These are phyloP conservation scores for Rubroshorea leprosula DNA, from an alignment of 345 rosid genomes.

Conservation along the genomic window DNA sequence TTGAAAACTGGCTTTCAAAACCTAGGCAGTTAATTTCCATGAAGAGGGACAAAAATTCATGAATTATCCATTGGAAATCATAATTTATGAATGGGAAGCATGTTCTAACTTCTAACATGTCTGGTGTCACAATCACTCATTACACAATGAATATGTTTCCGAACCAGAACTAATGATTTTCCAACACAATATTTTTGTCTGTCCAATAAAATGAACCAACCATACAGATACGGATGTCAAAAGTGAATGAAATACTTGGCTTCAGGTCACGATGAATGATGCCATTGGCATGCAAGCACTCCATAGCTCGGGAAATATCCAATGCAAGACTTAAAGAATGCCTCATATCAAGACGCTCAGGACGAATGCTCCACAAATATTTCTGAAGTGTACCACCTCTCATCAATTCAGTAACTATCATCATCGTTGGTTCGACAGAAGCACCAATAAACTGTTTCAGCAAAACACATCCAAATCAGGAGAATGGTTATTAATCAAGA, in stretches of 20 bases:
- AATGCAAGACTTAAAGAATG: slow-evolving; percentile 42
- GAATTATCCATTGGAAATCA: no score
- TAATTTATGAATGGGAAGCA: no score
- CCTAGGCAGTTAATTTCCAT: no score
- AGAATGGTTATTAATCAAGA: neutral
- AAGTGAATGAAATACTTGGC: slow-evolving; percentile 40
- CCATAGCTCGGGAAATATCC: slow-evolving; percentile 64
- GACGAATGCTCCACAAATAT: slow-evolving; percentile 40
- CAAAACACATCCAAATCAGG: neutral
- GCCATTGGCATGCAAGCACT: slow-evolving; percentile 56
- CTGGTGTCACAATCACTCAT: no score
- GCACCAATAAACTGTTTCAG: slow-evolving; percentile 52
- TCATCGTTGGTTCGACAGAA: slow-evolving; percentile 45
- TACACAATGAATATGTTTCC: neutral
- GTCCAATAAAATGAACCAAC: neutral
- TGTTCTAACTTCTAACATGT: no score
- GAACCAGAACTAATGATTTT: neutral
- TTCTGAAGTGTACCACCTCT: slow-evolving; percentile 42
- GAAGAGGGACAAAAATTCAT: no score
- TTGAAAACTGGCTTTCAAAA: no score
- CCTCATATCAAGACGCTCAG: slow-evolving; percentile 30
- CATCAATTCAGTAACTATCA: slow-evolving; percentile 54
- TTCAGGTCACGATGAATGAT: slow-evolving; percentile 71
- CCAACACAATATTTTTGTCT: neutral
- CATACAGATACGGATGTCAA: neutral